Evolutionary conservation across 306 rosid species (phyloP).

Genomic region (Quercus alba): DNA sequence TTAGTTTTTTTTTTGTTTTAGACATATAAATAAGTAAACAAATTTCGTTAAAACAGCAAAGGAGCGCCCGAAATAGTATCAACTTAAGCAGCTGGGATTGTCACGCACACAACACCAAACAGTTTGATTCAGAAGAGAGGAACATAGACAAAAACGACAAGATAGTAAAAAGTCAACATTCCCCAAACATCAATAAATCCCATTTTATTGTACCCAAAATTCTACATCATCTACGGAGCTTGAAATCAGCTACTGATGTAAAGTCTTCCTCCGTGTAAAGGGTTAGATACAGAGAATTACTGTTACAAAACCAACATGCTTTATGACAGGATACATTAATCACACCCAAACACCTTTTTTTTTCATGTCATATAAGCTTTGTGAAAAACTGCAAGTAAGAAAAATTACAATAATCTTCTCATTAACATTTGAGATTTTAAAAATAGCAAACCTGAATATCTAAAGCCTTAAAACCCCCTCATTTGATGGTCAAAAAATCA

Average conservation of each 20-base stretch:
- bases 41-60: no score
- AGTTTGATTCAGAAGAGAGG: background rate
- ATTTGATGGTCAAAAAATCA: slow-evolving; percentile 39
- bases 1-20: background rate
- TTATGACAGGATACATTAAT: slow-evolving; percentile 2
- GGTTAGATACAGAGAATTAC: background rate
- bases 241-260: background rate
- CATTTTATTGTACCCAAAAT: slow-evolving; percentile 2
- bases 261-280: background rate
- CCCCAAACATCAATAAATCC: background rate
- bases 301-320: background rate
- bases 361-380: slow-evolving; percentile 17
- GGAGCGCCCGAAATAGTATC: background rate
- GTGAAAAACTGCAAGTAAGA: slow-evolving; percentile 1
- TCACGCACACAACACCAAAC: background rate
- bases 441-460: slow-evolving; percentile 34
- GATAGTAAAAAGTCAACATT: background rate
- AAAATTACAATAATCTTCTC: slow-evolving; percentile 20
- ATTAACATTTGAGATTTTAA: slow-evolving; percentile 29
- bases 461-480: slow-evolving; percentile 31
- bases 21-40: background rate
- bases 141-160: background rate
- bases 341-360: background rate
- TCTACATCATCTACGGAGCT: background rate
- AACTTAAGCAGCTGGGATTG: background rate